A percentile compares a stretch with the other conserved stretches of the same genome.
Evolutionary conservation across 495 filamentous ascomycete species (phyloP).

Genomic region (Penicillium dipodomyicola): DNA sequence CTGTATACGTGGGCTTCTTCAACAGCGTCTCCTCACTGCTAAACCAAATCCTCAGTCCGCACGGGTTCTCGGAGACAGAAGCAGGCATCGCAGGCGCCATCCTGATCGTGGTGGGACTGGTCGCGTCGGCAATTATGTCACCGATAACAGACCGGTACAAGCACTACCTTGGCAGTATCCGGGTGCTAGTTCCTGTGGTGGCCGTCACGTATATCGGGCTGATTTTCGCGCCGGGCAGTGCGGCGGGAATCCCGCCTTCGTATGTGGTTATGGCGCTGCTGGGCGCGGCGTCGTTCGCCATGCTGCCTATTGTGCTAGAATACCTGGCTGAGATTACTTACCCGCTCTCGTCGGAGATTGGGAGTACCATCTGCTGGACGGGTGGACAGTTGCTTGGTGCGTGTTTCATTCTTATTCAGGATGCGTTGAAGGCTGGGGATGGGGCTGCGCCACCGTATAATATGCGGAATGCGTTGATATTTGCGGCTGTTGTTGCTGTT

Average conservation of each 20-base stretch:
- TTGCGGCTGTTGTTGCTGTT: constrained; percentile 67
- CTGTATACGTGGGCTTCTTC: constrained; percentile 87
- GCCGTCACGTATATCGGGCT: constrained; percentile 70
- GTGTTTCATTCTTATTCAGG: constrained; percentile 77
- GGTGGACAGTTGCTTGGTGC: constrained; percentile 71
- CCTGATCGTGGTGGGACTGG: constrained; percentile 84
- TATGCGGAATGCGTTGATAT: constrained; percentile 74
- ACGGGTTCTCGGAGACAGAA: constrained; percentile 74
- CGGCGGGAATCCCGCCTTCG: constrained; percentile 60
- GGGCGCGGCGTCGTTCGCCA: constrained; percentile 74
- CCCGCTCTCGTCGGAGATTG: constrained; percentile 84
- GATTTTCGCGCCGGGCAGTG: constrained; percentile 74
- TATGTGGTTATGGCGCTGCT: constrained; percentile 67
- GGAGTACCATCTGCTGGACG: constrained; percentile 77
- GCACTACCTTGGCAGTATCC: constrained; percentile 71
- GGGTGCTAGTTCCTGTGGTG: constrained; percentile 71
- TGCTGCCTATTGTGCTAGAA: constrained; percentile 84
- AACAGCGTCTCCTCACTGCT: constrained; percentile 86
- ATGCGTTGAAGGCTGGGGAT: constrained; percentile 65
- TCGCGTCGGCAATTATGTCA: constrained; percentile 68
- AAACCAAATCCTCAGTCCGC: constrained; percentile 84
- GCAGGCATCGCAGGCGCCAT: constrained; percentile 87
- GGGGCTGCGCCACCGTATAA: constrained; percentile 57
- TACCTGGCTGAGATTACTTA: constrained; percentile 82
- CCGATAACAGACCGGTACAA: constrained; percentile 86